A percentile compares a stretch with the other conserved stretches of the same genome.
Conservation (phyloP, 2,329 filamentous ascomycete species). For the Trichophyton equinum region DNA sequence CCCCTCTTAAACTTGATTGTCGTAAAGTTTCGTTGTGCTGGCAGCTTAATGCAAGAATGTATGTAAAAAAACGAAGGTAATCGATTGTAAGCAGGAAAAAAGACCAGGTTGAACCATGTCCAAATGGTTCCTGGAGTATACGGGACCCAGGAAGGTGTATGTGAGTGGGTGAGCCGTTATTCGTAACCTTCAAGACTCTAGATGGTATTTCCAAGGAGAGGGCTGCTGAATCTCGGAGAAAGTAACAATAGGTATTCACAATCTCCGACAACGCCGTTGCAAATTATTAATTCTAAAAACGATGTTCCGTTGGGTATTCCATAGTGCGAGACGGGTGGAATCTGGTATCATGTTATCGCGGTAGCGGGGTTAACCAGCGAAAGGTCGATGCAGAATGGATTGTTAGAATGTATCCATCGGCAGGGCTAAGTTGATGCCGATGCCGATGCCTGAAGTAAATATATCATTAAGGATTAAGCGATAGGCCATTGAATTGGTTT, state of each 20-base stretch:
- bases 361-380: neutral
- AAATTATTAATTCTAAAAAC: slow-evolving; percentile 1
- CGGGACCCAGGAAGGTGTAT: neutral
- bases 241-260: neutral
- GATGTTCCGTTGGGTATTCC: neutral
- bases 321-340: neutral
- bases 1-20: neutral
- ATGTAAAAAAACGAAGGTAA: neutral
- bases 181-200: slow-evolving; percentile 1
- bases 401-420: neutral
- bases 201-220: neutral
- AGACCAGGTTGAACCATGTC: neutral
- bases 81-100: neutral
- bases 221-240: slow-evolving; percentile 1
- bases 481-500: slow-evolving; percentile 55
- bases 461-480: slow-evolving; percentile 45
- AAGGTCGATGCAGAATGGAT: neutral
- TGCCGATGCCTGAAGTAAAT: neutral
- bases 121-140: neutral
- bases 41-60: neutral
- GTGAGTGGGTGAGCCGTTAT: neutral
- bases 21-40: neutral
- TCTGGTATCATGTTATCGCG: neutral
- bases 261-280: neutral
- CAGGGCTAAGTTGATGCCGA: neutral